These are phyloP conservation scores for Carex sylvatica DNA, from an alignment of 202 grass and related monocot species.

Conservation along the genomic window DNA sequence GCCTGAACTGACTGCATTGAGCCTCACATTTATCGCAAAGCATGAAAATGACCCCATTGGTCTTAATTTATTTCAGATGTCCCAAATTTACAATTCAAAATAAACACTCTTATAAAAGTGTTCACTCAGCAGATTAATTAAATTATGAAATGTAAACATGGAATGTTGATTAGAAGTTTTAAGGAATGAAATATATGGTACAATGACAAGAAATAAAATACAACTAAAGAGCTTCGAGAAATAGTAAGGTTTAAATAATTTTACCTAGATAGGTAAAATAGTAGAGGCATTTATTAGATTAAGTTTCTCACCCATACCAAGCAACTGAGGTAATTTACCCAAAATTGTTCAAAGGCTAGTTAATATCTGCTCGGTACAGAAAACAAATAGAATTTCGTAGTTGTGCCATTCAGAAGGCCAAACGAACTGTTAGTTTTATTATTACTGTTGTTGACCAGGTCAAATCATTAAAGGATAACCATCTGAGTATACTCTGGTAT, in stretches of 20 bases:
- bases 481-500: not conserved
- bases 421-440: not conserved
- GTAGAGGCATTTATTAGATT: not conserved
- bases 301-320: not conserved
- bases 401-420: slow-evolving; percentile 1
- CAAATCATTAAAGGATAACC: not conserved
- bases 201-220: not conserved
- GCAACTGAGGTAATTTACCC: not conserved
- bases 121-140: not conserved
- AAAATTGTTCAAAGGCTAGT: not conserved
- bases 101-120: not conserved
- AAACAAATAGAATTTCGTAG: not conserved
- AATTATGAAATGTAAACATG: not conserved
- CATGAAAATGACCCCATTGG: not conserved
- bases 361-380: not conserved
- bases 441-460: not conserved
- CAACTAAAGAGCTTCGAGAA: not conserved
- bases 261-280: not conserved
- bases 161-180: not conserved
- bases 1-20: not conserved
- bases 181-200: not conserved
- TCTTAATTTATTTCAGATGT: not conserved
- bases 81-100: not conserved
- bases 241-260: not conserved
- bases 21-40: not conserved